Evolutionary conservation across 2,329 filamentous ascomycete genomes (phyloP).

Genomic region (Fusarium virguliforme): DNA sequence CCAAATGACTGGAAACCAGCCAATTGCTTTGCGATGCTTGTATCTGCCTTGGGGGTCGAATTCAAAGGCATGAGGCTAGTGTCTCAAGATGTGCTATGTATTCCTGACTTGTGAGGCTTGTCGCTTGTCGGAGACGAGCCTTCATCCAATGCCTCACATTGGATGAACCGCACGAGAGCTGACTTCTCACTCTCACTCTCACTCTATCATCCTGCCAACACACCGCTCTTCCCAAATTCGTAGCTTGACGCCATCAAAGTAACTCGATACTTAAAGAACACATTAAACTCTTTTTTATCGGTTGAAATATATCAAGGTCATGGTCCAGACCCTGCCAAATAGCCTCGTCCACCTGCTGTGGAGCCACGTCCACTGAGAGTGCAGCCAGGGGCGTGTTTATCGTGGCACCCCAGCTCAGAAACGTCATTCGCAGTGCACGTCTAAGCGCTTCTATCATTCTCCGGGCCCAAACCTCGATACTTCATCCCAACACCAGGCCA

Average conservation of each 20-base stretch:
- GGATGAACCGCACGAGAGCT: neutral
- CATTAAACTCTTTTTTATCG: neutral
- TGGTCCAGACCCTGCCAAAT: conserved; percentile 7
- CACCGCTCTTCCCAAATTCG: conserved; percentile 7
- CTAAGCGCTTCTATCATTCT: conserved; percentile 36
- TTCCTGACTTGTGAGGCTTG: neutral
- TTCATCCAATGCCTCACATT: neutral
- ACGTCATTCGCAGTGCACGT: conserved; percentile 40
- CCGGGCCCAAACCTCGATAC: conserved; percentile 42
- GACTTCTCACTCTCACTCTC: neutral
- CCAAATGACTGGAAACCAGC: conserved; percentile 4
- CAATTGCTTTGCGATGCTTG: conserved; percentile 7
- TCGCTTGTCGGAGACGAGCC: neutral
- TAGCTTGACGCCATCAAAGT: conserved; percentile 13
- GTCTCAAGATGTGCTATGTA: neutral
- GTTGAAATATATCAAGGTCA: neutral
- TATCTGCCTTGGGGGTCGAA: neutral
- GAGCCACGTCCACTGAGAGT: conserved; percentile 21
- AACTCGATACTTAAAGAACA: neutral
- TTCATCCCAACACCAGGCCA: conserved; percentile 35
- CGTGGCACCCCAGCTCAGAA: conserved; percentile 42
- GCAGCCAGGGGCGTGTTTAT: conserved; percentile 32
- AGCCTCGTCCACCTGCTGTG: conserved; percentile 14
- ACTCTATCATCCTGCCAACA: conserved; percentile 4
- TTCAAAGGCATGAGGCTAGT: neutral